phyloP scores from a whole-genome alignment of 345 rosid species.

The Arabidopsis thaliana region TAIR10.1 NC_003070.9:6337001-6337500 shows the following conservation, averaged over 20 bases:
- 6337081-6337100: conserved; percentile 28
- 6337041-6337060: conserved; percentile 16
- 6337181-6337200: conserved; percentile 71
- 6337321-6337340: conserved; percentile 7
- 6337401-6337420: conserved; percentile 82
- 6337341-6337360: conserved; percentile 87
- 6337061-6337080: conserved; percentile 38
- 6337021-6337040: conserved; percentile 9
- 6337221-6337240: conserved; percentile 77
- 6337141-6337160: conserved; percentile 38
- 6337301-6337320: not conserved
- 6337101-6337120: conserved; percentile 30
- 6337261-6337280: not conserved
- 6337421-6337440: conserved; percentile 93
- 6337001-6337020: conserved; percentile 30
- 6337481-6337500: conserved; percentile 92
- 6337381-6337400: conserved; percentile 81
- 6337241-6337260: conserved; percentile 73
- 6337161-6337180: conserved; percentile 46
- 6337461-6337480: conserved; percentile 85
- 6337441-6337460: conserved; percentile 76
- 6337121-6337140: conserved; percentile 38
- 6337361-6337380: conserved; percentile 78
- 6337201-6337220: conserved; percentile 84
- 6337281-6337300: conserved; percentile 8